phyloP scores from a whole-genome alignment of 768 basidiomycete genomes.

The Tephrocybe sp. region DNA sequence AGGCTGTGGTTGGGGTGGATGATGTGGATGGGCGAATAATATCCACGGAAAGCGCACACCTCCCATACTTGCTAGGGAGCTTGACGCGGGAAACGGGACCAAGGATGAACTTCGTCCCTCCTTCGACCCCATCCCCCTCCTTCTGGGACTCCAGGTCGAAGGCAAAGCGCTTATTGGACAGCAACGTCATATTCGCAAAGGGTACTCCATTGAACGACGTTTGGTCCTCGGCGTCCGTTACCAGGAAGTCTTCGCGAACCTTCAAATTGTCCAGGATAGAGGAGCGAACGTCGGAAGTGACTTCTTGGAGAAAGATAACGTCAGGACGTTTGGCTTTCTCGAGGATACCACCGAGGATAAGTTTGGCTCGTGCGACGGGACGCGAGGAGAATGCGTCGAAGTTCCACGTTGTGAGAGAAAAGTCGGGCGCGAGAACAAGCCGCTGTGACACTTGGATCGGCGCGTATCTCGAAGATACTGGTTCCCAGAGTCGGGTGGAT shows the following conservation, averaged over 20 bases:
- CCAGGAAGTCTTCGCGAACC: slow-evolving; percentile 31
- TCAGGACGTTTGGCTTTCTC: slow-evolving; percentile 28
- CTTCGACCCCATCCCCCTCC: slow-evolving; percentile 12
- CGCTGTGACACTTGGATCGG: not conserved
- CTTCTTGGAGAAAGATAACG: slow-evolving; percentile 39
- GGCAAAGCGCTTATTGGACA: slow-evolving; percentile 31
- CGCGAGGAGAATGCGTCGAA: slow-evolving; percentile 30
- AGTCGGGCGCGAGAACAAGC: not conserved
- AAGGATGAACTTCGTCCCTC: slow-evolving; percentile 26
- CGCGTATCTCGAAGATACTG: slow-evolving; percentile 20
- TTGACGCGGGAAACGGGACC: slow-evolving; percentile 24
- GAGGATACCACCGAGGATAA: slow-evolving; percentile 31
- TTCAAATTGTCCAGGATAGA: slow-evolving; percentile 29
- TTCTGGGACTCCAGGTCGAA: slow-evolving; percentile 19
- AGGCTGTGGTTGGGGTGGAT: slow-evolving; percentile 17
- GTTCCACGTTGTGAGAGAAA: slow-evolving; percentile 36
- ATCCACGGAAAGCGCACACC: slow-evolving; percentile 35
- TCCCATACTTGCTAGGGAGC: slow-evolving; percentile 34
- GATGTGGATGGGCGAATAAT: slow-evolving; percentile 25
- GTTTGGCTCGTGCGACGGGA: slow-evolving; percentile 29
- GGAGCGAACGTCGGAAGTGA: slow-evolving; percentile 25
- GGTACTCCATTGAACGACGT: slow-evolving; percentile 28
- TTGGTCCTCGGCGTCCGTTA: slow-evolving; percentile 35
- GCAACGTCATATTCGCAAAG: slow-evolving; percentile 36
- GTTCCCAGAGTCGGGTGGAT: slow-evolving; percentile 21